Evolutionary conservation across 2,329 filamentous ascomycete genomes (phyloP).

Genomic region (Talaromyces amestolkiae): DNA sequence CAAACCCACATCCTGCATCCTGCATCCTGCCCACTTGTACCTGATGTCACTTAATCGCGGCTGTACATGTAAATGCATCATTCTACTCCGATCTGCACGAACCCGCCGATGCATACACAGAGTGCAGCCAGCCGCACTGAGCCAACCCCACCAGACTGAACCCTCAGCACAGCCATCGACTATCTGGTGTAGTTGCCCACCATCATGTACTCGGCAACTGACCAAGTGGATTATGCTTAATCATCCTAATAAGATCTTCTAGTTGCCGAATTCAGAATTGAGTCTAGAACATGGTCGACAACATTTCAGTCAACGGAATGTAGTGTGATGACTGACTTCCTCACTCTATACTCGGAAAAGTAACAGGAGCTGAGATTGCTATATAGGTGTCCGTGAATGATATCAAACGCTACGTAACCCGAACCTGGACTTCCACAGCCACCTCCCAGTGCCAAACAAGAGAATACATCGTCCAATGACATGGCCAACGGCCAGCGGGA

Average conservation of each 20-base stretch:
- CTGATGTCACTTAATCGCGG: background rate
- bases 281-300: background rate
- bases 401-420: background rate
- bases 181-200: background rate
- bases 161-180: conserved; percentile 4
- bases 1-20: background rate
- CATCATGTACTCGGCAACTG: background rate
- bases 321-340: background rate
- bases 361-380: background rate
- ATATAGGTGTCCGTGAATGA: background rate
- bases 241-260: background rate
- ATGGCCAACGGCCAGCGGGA: conserved; percentile 26
- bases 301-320: background rate
- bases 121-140: conserved; percentile 3
- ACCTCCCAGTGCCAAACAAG: conserved; percentile 23
- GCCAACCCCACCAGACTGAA: background rate
- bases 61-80: background rate
- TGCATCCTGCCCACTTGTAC: background rate
- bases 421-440: conserved; percentile 19
- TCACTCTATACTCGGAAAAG: background rate
- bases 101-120: background rate
- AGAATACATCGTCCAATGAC: conserved; percentile 24
- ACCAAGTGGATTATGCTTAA: background rate
- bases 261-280: background rate
- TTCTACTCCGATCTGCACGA: background rate